Conservation (phyloP, 2,329 filamentous ascomycete genomes). For the Claviceps cyperi region DNA sequence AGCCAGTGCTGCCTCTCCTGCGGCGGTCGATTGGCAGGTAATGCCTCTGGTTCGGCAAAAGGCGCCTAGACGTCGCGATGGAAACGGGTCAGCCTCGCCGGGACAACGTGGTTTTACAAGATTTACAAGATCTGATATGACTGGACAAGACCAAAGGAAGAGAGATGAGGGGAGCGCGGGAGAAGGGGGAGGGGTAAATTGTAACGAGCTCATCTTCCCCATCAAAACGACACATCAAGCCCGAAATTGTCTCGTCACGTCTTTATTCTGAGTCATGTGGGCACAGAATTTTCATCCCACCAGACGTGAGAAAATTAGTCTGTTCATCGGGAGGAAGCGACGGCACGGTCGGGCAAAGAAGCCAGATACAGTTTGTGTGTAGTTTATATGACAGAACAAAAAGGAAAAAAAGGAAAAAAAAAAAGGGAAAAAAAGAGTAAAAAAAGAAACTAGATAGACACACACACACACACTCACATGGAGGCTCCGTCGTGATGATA, state of each 20-base stretch:
- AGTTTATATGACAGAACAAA: neutral
- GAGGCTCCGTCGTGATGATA: slow-evolving; percentile 27
- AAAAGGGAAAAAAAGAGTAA: neutral
- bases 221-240: no score
- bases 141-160: no score
- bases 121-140: no score
- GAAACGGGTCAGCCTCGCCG: neutral
- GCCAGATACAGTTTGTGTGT: neutral
- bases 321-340: no score
- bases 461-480: slow-evolving; percentile 22
- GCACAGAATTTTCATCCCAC: no score
- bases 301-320: no score
- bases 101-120: neutral
- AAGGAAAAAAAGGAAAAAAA: neutral
- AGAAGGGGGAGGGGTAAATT: no score
- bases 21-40: slow-evolving; percentile 18
- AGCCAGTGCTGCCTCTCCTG: slow-evolving; percentile 1
- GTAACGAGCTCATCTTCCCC: no score
- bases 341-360: neutral
- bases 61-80: slow-evolving; percentile 12
- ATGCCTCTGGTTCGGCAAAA: slow-evolving; percentile 22
- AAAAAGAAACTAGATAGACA: neutral
- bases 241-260: no score
- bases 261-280: no score
- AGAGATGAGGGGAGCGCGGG: no score